phyloP scores from a whole-genome alignment of 306 rosid genomes.

The Vachellia collinsii region DNA sequence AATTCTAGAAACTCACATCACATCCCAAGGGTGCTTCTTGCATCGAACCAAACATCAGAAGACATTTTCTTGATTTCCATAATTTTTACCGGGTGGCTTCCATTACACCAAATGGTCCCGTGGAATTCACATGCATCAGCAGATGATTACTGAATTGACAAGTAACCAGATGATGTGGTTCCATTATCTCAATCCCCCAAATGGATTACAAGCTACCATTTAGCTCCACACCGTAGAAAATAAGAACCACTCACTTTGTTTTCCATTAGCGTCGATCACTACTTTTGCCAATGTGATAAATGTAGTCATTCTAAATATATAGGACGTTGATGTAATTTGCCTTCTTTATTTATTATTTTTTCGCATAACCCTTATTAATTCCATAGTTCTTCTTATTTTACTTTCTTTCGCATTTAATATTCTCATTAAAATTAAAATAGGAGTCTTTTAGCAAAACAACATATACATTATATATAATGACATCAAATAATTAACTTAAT shows the following conservation, averaged over 20 bases:
- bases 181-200: not conserved
- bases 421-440: no score
- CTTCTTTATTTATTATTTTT: not conserved
- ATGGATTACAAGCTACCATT: not conserved
- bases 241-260: no score
- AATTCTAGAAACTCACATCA: not conserved
- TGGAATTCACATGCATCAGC: not conserved
- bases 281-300: not conserved
- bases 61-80: no score
- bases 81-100: not conserved
- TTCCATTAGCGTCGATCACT: not conserved
- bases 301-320: not conserved
- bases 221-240: no score
- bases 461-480: no score
- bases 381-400: no score
- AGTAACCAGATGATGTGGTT: not conserved
- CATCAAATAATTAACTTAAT: no score
- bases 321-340: not conserved
- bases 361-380: no score
- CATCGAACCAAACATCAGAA: not conserved
- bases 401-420: no score
- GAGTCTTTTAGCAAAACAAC: no score
- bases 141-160: not conserved
- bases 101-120: not conserved
- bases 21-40: not conserved